These are phyloP conservation scores for Fusarium burgessii DNA, from an alignment of 2,329 filamentous ascomycete species.

Conservation along the genomic window DNA sequence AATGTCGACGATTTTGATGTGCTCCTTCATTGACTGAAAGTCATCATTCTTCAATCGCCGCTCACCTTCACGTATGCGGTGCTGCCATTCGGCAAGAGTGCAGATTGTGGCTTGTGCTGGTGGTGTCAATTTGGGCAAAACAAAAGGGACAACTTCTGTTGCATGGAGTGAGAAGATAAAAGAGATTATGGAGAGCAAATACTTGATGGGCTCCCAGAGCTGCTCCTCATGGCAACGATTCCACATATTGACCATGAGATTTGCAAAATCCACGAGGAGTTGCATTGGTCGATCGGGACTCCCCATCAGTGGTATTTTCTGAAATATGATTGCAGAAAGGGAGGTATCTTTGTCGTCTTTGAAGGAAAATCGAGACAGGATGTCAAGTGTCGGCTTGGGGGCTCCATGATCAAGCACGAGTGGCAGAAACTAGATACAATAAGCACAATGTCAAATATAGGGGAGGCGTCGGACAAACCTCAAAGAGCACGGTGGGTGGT, in stretches of 20 bases:
- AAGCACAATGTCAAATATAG: slow-evolving; percentile 33
- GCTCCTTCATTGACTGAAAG: slow-evolving; percentile 55
- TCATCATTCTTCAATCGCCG: slow-evolving; percentile 57
- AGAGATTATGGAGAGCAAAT: slow-evolving; percentile 73
- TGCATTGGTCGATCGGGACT: slow-evolving; percentile 61
- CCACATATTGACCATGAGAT: slow-evolving; percentile 76
- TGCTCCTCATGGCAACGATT: slow-evolving; percentile 73
- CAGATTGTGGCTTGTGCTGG: slow-evolving; percentile 70
- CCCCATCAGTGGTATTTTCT: slow-evolving; percentile 71
- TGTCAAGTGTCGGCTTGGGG: slow-evolving; percentile 74
- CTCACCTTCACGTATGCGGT: slow-evolving; percentile 63
- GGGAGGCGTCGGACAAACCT: slow-evolving; percentile 53
- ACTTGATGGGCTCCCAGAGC: slow-evolving; percentile 71
- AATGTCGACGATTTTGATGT: slow-evolving; percentile 73
- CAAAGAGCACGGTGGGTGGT: slow-evolving; percentile 55
- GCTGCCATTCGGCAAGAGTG: slow-evolving; percentile 68
- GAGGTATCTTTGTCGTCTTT: slow-evolving; percentile 72
- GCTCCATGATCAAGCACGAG: slow-evolving; percentile 73
- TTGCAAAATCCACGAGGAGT: slow-evolving; percentile 73
- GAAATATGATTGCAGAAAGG: slow-evolving; percentile 75
- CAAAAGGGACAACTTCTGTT: slow-evolving; percentile 66
- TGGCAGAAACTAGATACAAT: slow-evolving; percentile 65
- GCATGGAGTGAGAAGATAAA: slow-evolving; percentile 74
- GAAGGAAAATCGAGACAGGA: slow-evolving; percentile 72
- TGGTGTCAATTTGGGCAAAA: slow-evolving; percentile 69